Conservation (phyloP, 2,329 filamentous ascomycete species). For the Epichloe brachyelytri region DNA sequence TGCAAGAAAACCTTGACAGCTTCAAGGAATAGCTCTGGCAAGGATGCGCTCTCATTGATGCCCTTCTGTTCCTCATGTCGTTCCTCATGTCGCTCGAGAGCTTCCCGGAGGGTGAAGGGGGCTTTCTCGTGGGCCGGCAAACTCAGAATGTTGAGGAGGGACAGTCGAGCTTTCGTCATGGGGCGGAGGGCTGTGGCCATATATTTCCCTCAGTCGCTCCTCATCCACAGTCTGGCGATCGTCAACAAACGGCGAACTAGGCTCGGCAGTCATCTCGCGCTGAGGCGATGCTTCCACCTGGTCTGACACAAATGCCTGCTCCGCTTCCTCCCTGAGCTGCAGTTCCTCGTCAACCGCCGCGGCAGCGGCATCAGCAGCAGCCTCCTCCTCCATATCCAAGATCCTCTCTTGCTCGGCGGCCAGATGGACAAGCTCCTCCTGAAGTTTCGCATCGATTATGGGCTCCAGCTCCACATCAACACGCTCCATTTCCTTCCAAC, state of each 20-base stretch:
- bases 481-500: conserved; percentile 97
- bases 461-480: conserved; percentile 88
- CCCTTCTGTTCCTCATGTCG: conserved; percentile 17
- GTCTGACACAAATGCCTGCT: conserved; percentile 9
- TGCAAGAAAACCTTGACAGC: conserved; percentile 40
- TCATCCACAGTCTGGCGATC: conserved; percentile 31
- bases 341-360: conserved; percentile 6
- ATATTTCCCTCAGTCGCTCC: conserved; percentile 40
- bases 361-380: conserved; percentile 7
- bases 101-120: conserved; percentile 12
- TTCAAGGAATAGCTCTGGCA: conserved; percentile 41
- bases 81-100: conserved; percentile 19
- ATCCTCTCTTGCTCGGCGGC: conserved; percentile 31
- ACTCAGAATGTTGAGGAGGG: conserved; percentile 6
- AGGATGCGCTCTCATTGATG: conserved; percentile 30
- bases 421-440: conserved; percentile 47
- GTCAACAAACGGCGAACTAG: conserved; percentile 10
- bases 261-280: conserved; percentile 7
- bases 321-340: conserved; percentile 16
- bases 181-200: conserved; percentile 25
- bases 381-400: conserved; percentile 18
- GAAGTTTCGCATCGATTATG: conserved; percentile 45
- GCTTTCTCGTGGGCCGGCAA: conserved; percentile 4
- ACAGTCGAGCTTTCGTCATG: conserved; percentile 6
- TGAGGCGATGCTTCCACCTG: conserved; percentile 8